Evolutionary conservation across 2,329 filamentous ascomycete genomes (phyloP).

Genomic region (Diaporthe nobilis): DNA sequence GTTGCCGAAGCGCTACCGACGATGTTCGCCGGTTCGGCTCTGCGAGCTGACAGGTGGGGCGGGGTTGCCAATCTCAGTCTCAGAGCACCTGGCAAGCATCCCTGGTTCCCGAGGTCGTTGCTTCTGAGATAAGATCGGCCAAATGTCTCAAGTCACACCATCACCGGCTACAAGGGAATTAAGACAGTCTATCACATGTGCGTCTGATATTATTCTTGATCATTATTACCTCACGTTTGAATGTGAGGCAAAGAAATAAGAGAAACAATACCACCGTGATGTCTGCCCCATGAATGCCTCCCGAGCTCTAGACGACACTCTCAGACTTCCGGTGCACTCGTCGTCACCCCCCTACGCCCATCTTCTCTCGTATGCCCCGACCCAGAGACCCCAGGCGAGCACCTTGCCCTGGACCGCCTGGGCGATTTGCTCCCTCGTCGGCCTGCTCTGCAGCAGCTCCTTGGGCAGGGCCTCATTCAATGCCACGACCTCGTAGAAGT

Average conservation of each 20-base stretch:
- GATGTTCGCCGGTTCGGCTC: slow-evolving; percentile 24
- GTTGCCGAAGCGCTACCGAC: slow-evolving; percentile 31
- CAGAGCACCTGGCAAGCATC: background rate
- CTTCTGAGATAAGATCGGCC: slow-evolving; percentile 6
- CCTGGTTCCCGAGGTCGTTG: background rate
- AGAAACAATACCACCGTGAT: background rate
- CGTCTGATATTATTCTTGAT: background rate
- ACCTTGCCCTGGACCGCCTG: slow-evolving; percentile 62
- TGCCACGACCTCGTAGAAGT: slow-evolving; percentile 65
- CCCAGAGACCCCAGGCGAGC: slow-evolving; percentile 64
- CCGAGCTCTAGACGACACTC: background rate
- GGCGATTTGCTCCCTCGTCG: slow-evolving; percentile 59
- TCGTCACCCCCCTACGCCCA: slow-evolving; percentile 45
- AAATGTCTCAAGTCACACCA: background rate
- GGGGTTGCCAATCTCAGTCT: slow-evolving; percentile 14
- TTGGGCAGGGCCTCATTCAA: slow-evolving; percentile 59
- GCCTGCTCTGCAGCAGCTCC: slow-evolving; percentile 52
- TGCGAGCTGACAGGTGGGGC: slow-evolving; percentile 9
- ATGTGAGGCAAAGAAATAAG: background rate
- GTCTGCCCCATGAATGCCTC: background rate
- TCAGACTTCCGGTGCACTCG: background rate
- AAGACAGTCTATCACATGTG: background rate
- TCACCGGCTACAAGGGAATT: background rate
- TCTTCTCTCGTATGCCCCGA: slow-evolving; percentile 59
- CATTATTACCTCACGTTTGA: background rate